These are phyloP conservation scores for Vitellaria paradoxa DNA, from an alignment of 179 eudicot species.

Conservation along the genomic window DNA sequence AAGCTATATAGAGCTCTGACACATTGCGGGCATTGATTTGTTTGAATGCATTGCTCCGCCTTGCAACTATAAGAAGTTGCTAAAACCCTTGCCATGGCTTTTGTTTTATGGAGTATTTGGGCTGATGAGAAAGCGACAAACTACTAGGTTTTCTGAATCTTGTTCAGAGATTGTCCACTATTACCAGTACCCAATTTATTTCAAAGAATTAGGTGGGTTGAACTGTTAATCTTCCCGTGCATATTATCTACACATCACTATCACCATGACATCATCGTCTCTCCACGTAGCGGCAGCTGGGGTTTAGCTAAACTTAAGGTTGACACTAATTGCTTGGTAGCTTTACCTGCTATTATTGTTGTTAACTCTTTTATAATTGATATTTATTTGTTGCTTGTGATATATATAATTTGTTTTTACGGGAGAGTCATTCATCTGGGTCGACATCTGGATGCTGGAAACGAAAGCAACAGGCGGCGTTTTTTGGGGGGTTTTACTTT, in stretches of 20 bases:
- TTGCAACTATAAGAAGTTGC: not conserved
- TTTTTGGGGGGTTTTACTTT: not conserved
- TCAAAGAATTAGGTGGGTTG: too few relatives aligned
- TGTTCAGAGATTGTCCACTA: too few relatives aligned
- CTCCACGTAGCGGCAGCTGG: too few relatives aligned
- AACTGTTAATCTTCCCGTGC: too few relatives aligned
- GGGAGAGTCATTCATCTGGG: not conserved
- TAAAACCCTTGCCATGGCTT: too few relatives aligned
- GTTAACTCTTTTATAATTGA: not conserved
- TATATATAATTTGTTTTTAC: not conserved
- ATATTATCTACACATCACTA: too few relatives aligned
- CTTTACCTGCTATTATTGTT: not conserved
- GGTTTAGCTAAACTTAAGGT: not conserved
- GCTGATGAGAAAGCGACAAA: too few relatives aligned
- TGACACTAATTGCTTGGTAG: not conserved
- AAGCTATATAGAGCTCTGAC: not conserved
- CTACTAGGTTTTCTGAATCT: too few relatives aligned
- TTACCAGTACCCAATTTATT: too few relatives aligned
- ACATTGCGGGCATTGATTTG: not conserved
- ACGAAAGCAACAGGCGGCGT: not conserved
- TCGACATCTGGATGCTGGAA: not conserved
- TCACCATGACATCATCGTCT: too few relatives aligned
- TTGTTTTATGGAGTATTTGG: too few relatives aligned
- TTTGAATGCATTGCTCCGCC: not conserved
- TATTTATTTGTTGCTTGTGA: too few relatives aligned